Base-by-base conservation (phyloP, 2,329 filamentous ascomycete genomes). In the Leptographium procerum region DNA sequence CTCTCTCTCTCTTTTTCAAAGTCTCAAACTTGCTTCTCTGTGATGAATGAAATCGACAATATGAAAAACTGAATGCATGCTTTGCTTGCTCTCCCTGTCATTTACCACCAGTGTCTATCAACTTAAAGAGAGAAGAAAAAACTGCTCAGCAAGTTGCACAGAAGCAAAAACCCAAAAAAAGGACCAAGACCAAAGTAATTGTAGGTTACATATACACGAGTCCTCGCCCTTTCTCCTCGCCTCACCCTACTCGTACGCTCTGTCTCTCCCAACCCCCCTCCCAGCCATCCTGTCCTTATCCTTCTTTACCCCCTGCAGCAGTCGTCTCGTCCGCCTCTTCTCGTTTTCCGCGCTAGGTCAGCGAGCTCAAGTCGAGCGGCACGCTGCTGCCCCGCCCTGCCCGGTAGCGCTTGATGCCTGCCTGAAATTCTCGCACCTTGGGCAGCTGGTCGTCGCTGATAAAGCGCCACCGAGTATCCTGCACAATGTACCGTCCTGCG, bases 321-420 rank as follows among this genome's bases (percentile, higher is more conserved):
- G n/a, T n/a, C n/a, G n/a, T n/a, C 40, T 19, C 40, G 40, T 33
- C 31, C 31, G 8, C 22, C 48, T 51, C 28, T 31, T n/a, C 19
- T 19, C 16, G 2, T 10, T 8, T 40, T 22, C 47, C 43, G 11
- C 24, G 1, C 31, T 53, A 61, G 19, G 45, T 36, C 13, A 64
- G 54, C 34, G 57, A 76, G 64, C 77, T 83, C 68, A 99, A 72
- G 75, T 97, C 89, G 65, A 97, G 75, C 33, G 94, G 94, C 64
- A 97, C 91, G 75, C 89, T 96, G 73, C 91, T 96, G 34, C 91
- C 92, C 68, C 92, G 82, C 10, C 94, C 94, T 40, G 94, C 94
- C 62, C 92, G 80, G 72, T 97, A 99, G 69, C 83, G 84, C 69
- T 87, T 91, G 24, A 80, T 74, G 4, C 82, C 84, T n/a, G 87